Evolutionary conservation across 1,284 basidiomycete species (phyloP), one percentile per base, ranked within the genome.

Genomic region (Sanguinoderma infundibulare): DNA sequence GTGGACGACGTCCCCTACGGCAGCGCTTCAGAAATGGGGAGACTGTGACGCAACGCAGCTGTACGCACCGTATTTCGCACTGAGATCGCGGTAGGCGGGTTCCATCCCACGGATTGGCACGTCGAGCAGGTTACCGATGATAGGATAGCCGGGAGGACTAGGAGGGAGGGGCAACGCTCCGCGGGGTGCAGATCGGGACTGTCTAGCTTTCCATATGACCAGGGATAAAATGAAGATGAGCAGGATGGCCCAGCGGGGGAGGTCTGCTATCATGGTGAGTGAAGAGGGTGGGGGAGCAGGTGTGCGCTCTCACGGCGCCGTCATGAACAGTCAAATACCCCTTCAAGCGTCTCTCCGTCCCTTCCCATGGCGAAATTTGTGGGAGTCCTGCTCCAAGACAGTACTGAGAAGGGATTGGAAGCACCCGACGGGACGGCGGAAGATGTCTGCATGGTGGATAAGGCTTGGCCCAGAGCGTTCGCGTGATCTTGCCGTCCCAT

Each of bases 1-100:
- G 30, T 61, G 55, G 10, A 66, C 53, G 26, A 66, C 14, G 22
- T 66, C 62, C 6, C 63, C 63, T 65, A 17, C 2, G 14, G 15
- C 26, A 17, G 20, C n/a, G 12, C n/a, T 26, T 47, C 40, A 42
- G 32, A n/a, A 15, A 36, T 12, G 7, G 36, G 17, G 2, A 17
- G 8, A 46, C 24, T 32, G 22, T 15, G 32, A 7, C 9, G 8
- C 10, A 22, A 51, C 17, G 20, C n/a, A 24, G 8, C 32, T 7
- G 14, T 14, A 35, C 30, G 34, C 15, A 51, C 49, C 49, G 20
- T 36, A 51, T 35, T 44, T 38, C 20, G 24, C 36, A 12, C 28
- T 53, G 3, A 53, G 20, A 12, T 42, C 49, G 32, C 57, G 57
- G 20, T 47, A 59, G 2, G 24, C 32, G 9, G 32, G 39, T 22